These are phyloP conservation scores for Lactarius psammicola DNA, from an alignment of 768 basidiomycete genomes.

Conservation along the genomic window DNA sequence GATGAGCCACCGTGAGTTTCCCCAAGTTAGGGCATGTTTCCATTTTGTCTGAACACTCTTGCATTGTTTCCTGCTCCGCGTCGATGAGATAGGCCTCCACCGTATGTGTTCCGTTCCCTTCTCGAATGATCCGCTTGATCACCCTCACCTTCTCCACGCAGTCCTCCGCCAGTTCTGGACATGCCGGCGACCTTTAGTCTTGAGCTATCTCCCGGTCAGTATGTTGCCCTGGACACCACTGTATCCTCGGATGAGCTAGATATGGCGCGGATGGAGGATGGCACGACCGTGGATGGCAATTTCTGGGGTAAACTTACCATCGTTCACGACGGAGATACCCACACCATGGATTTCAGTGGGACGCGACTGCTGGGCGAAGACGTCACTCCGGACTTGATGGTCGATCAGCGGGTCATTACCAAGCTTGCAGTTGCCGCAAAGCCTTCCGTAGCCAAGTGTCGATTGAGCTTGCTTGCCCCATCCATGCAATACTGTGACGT, in stretches of 20 bases:
- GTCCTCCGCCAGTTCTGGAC: slow-evolving; percentile 72
- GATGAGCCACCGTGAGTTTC: slow-evolving; percentile 75
- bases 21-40: background rate
- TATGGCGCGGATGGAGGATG: slow-evolving; percentile 91
- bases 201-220: slow-evolving; percentile 75
- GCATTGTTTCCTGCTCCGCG: background rate
- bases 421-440: slow-evolving; percentile 75
- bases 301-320: slow-evolving; percentile 90
- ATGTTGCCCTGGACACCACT: slow-evolving; percentile 76
- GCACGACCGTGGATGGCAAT: slow-evolving; percentile 77
- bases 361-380: slow-evolving; percentile 67
- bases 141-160: slow-evolving; percentile 26
- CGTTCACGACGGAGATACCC: slow-evolving; percentile 71
- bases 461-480: slow-evolving; percentile 71
- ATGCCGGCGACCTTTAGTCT: slow-evolving; percentile 86
- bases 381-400: slow-evolving; percentile 62
- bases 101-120: slow-evolving; percentile 39
- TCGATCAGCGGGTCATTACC: slow-evolving; percentile 74
- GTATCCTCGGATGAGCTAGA: slow-evolving; percentile 78
- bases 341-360: slow-evolving; percentile 80
- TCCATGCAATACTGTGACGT: slow-evolving; percentile 79
- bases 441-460: slow-evolving; percentile 72
- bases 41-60: background rate
- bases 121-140: background rate
- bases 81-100: slow-evolving; percentile 43